A percentile compares a stretch with the other conserved stretches of the same genome.
Evolutionary conservation across 2,329 filamentous ascomycete species (phyloP).

Genomic region (Arachnomyces sp.): DNA sequence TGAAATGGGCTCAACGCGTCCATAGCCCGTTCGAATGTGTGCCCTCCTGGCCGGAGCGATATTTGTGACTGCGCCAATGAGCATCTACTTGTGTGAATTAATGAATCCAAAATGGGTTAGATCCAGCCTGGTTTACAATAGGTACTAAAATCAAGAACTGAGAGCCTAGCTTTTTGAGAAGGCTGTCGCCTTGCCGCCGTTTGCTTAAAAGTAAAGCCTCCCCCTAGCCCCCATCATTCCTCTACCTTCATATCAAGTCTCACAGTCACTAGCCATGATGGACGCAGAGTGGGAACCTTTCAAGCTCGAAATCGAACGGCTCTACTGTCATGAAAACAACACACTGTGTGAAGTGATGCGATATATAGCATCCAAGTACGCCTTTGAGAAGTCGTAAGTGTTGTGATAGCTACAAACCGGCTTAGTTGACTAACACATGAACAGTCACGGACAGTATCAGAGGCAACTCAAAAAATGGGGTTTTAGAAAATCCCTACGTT

Average conservation of each 20-base stretch:
- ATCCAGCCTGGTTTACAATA: too few relatives aligned
- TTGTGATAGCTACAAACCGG: not conserved
- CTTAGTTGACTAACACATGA: conserved; percentile 1
- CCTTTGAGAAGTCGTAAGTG: conserved; percentile 10
- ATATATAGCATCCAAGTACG: conserved; percentile 11
- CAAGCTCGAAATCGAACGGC: conserved; percentile 12
- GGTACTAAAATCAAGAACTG: too few relatives aligned
- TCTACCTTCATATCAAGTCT: conserved; percentile 3
- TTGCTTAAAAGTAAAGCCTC: too few relatives aligned
- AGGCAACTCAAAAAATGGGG: conserved; percentile 6
- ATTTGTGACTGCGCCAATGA: too few relatives aligned
- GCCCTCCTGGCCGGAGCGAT: not conserved
- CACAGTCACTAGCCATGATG: conserved; percentile 2
- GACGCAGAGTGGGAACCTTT: conserved; percentile 11
- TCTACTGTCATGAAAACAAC: conserved; percentile 12
- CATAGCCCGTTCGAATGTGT: too few relatives aligned
- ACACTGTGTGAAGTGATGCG: conserved; percentile 8
- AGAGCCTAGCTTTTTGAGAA: too few relatives aligned
- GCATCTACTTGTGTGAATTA: too few relatives aligned
- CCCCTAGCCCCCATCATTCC: not conserved
- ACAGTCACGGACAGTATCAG: conserved; percentile 3
- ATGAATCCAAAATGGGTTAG: too few relatives aligned
- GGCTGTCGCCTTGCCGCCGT: too few relatives aligned
- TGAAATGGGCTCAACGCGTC: too few relatives aligned
- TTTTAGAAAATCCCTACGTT: conserved; percentile 1